phyloP scores from a whole-genome alignment of 2,329 filamentous ascomycete genomes.

The Hymenoscyphus repandus region DNA sequence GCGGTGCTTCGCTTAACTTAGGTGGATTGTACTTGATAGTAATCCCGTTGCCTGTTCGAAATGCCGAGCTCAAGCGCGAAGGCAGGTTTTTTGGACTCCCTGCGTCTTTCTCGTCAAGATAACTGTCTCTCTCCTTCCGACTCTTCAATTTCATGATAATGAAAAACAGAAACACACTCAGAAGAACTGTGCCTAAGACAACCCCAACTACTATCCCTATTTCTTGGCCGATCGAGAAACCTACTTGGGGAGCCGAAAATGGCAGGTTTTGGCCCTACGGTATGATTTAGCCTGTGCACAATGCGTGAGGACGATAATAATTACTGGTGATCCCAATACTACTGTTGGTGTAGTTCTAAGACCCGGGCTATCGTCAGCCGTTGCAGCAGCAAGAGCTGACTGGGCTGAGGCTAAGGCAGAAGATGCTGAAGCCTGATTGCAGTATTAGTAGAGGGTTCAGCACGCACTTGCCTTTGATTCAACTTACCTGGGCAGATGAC shows the following conservation, averaged over 20 bases:
- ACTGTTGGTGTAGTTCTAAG: no score
- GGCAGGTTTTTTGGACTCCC: constrained; percentile 9
- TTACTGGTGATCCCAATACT: no score
- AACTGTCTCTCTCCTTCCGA: constrained; percentile 10
- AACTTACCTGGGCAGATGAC: constrained; percentile 9
- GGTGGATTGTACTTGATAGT: constrained; percentile 16
- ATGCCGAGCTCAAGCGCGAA: constrained; percentile 10
- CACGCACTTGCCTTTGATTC: background rate
- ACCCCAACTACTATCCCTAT: constrained; percentile 9
- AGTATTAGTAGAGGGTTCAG: no score
- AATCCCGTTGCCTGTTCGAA: constrained; percentile 13
- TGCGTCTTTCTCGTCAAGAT: constrained; percentile 12
- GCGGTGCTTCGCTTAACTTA: constrained; percentile 8
- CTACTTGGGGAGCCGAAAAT: no score
- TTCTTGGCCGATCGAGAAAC: no score
- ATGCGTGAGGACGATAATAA: no score
- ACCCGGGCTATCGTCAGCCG: no score
- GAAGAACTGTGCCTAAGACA: constrained; percentile 4
- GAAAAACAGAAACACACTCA: constrained; percentile 7
- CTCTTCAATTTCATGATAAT: constrained; percentile 8
- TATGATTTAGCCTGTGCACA: no score
- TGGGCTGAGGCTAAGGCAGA: constrained; percentile 13
- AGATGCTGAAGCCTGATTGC: constrained; percentile 11
- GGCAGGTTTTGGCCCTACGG: no score
- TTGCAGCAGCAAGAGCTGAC: constrained; percentile 12